These are phyloP conservation scores for Thalassiosira hispida DNA, from an alignment of 352 stramenopile species.

Conservation along the genomic window DNA sequence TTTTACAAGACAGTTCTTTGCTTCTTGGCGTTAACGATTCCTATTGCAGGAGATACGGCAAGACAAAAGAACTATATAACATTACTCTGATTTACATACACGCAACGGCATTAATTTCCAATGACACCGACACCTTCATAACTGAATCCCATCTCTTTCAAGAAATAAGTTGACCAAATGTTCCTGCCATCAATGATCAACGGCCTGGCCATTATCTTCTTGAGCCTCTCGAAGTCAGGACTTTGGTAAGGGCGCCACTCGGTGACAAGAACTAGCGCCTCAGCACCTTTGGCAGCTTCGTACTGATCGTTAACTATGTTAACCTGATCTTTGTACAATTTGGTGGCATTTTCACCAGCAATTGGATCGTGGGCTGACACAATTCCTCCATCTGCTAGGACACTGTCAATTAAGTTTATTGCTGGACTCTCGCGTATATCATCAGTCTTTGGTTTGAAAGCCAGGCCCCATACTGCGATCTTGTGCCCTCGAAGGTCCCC, in stretches of 20 bases:
- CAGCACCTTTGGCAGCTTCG: conserved; percentile 30
- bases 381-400: conserved; percentile 21
- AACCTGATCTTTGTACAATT: conserved; percentile 21
- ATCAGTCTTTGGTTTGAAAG: conserved; percentile 49
- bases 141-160: conserved; percentile 29
- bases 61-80: no score
- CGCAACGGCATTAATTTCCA: conserved; percentile 22
- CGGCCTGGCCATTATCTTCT: conserved; percentile 14
- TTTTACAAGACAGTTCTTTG: no score
- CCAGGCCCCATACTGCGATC: conserved; percentile 34
- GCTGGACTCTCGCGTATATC: conserved; percentile 35
- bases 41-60: no score
- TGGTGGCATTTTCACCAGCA: conserved; percentile 29
- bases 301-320: conserved; percentile 37
- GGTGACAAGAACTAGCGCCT: conserved; percentile 41
- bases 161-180: conserved; percentile 28
- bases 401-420: conserved; percentile 22
- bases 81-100: no score
- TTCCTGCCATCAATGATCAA: conserved; percentile 46
- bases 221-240: conserved; percentile 42
- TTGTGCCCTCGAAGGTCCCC: conserved; percentile 31
- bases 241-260: conserved; percentile 43
- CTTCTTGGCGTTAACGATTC: no score
- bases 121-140: conserved; percentile 37
- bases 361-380: conserved; percentile 36